These are phyloP conservation scores for Eudorina sp. DNA, from an alignment of 139 green algal genomes.

Conservation along the genomic window DNA sequence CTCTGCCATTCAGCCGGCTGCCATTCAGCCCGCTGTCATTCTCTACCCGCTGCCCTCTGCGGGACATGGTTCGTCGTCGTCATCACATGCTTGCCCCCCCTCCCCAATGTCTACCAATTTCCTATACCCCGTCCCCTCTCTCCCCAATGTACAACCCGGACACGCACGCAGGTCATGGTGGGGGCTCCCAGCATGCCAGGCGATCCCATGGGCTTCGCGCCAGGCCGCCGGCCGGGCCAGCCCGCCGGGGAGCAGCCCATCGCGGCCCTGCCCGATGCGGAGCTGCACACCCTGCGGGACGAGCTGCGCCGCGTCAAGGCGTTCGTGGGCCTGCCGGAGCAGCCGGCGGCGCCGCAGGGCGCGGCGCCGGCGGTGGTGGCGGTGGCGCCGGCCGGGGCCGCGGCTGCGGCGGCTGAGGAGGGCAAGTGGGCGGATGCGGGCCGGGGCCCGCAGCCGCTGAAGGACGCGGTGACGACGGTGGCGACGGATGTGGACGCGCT, in stretches of 20 bases:
- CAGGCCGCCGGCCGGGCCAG: background rate
- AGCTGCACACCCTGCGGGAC: background rate
- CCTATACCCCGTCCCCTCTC: too few relatives aligned
- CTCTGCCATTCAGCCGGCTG: too few relatives aligned
- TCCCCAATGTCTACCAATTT: too few relatives aligned
- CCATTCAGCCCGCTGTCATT: too few relatives aligned
- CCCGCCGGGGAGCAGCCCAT: background rate
- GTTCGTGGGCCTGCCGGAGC: conserved; percentile 24
- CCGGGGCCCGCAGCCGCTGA: conserved; percentile 17
- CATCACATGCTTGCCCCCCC: too few relatives aligned
- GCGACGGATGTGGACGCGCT: conserved; percentile 12
- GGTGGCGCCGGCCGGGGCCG: background rate
- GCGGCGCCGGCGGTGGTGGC: background rate
- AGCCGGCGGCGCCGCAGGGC: background rate
- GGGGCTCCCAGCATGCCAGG: background rate
- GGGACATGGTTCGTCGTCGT: too few relatives aligned
- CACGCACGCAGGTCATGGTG: conserved; percentile 8
- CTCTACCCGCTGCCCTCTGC: too few relatives aligned
- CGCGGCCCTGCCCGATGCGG: background rate
- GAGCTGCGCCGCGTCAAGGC: conserved; percentile 23
- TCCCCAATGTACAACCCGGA: too few relatives aligned
- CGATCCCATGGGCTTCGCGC: background rate
- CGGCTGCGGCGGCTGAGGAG: background rate
- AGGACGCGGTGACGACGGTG: conserved; percentile 22
- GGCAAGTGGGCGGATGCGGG: conserved; percentile 42